Evolutionary conservation across 805 yeast species (phyloP), one percentile per base, ranked within the genome.

Genomic region (Kodamaea jinghongensis): DNA sequence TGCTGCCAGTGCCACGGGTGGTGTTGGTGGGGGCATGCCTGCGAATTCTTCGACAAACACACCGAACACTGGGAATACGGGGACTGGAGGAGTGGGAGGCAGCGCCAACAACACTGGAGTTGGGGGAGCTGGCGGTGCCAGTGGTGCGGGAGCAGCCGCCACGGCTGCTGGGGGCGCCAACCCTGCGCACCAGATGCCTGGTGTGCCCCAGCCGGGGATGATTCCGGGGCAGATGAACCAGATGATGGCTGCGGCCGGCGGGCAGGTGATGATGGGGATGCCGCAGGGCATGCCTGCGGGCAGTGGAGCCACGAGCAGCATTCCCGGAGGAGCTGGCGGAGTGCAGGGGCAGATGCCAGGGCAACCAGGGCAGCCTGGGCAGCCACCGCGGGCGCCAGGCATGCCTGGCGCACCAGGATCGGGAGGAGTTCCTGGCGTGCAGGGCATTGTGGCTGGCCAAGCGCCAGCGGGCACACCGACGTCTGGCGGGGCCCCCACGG

Each of bases 131-230:
- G 22, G 34, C 23, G 34, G 34, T 7, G 34, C 12, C 17, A 27
- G 27, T 10, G 35, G 25, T 20, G 27, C 35, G 12, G 34, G 34
- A 10, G 14, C 42, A 1, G 35, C 44, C 14, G 48, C 44, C 14
- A 47, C 36, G 23, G 31, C 51, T 13, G 34, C 51, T 1, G 45
- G 37, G 14, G 43, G 50, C 4, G 38, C 44, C 30, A 27, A 27
- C 30, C 30, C 15, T n/a, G 15, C 15, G 10, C 30, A 27, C 15
- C 30, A 27, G 15, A 27, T 27, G 15, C 13, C 15, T n/a, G 15
- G 30, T n/a, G 15, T n/a, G 15, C 30, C 30, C 27, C 27, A n/a
- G n/a, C 11, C 27, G 11, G 27, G 11, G 10, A 25, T 11, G 11
- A 25, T 9, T 11, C 27, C 27, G 11, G 27, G n/a, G n/a, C n/a